phyloP scores from a whole-genome alignment of 2,329 filamentous ascomycete genomes.

The Ustilaginoidea virens region DNA sequence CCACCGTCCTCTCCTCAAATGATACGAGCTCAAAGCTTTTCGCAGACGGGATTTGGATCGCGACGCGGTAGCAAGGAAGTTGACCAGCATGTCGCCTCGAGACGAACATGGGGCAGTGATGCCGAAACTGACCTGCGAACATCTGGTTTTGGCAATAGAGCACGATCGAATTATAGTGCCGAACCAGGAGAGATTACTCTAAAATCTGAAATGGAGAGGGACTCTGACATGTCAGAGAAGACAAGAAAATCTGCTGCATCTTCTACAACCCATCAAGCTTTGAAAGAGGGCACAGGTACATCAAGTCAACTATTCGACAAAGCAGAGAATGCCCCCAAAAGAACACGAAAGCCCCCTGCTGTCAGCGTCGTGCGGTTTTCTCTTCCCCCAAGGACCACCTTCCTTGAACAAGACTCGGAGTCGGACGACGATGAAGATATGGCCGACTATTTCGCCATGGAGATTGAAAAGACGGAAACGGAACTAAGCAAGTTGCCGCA shows the following conservation, averaged over 20 bases:
- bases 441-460: constrained; percentile 37
- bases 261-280: background rate
- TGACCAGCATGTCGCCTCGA: constrained; percentile 22
- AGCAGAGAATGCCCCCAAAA: constrained; percentile 4
- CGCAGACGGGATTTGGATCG: constrained; percentile 23
- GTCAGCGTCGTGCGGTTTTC: constrained; percentile 22
- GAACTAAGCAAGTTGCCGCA: constrained; percentile 31
- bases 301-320: background rate
- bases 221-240: background rate
- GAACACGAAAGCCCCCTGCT: constrained; percentile 13
- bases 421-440: constrained; percentile 45
- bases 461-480: constrained; percentile 35
- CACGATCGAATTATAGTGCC: constrained; percentile 24
- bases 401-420: constrained; percentile 21
- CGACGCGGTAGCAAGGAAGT: constrained; percentile 19
- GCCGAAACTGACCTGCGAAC: constrained; percentile 28
- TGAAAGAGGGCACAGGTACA: background rate
- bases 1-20: constrained; percentile 35
- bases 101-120: constrained; percentile 37
- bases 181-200: constrained; percentile 31
- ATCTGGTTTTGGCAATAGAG: constrained; percentile 17
- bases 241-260: background rate
- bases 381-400: constrained; percentile 21
- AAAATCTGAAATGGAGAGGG: constrained; percentile 21
- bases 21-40: constrained; percentile 33